Base-by-base conservation (phyloP, 1,284 basidiomycete species). In the Tilletia caries region DNA sequence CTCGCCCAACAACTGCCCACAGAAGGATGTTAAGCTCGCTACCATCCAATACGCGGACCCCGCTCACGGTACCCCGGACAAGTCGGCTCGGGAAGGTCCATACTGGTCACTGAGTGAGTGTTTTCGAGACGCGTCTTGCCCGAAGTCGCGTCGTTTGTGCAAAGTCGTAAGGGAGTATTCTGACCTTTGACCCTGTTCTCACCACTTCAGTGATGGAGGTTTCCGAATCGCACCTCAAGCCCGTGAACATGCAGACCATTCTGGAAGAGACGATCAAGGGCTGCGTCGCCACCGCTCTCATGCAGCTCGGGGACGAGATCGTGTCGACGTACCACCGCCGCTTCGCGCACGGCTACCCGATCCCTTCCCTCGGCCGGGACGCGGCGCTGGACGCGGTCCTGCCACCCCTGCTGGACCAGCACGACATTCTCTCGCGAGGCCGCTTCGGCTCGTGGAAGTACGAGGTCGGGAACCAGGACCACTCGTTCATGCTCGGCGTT, bases 371-470 rank as follows among this genome's bases (percentile, higher is more conserved):
- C 27, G 83, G 84, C 43, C 83, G 86, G 68, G 85, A 86, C 66
- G 84, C 80, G 18, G 86, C 86, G 50, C 77, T 87, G 46, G 81
- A 82, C 33, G 73, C 80, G 32, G 83, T 86, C 72, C 81, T 87
- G 41, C 86, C 86, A 1, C 79, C 78, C 27, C 78, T 87, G 44
- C 78, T 82, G 71, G 84, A 86, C 67, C 74, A 80, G 73, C 84
- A 78, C 78, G 80, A 80, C 65, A 86, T 87, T 67, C 83, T 84
- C 77, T 85, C 84, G 23, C 83, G 86, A 66, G 86, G 86, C 46
- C 82, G 86, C 65, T 87, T 87, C 76, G 86, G 86, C n/a, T 85
- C 84, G 58, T 87, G 86, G 85, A 85, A 85, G 76, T 86, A 86
- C 78, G 85, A 86, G 78, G 84, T 85, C 10, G 86, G 86, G 1